Evolutionary conservation across 768 basidiomycete species (phyloP).

Genomic region (Filobasidium floriforme): DNA sequence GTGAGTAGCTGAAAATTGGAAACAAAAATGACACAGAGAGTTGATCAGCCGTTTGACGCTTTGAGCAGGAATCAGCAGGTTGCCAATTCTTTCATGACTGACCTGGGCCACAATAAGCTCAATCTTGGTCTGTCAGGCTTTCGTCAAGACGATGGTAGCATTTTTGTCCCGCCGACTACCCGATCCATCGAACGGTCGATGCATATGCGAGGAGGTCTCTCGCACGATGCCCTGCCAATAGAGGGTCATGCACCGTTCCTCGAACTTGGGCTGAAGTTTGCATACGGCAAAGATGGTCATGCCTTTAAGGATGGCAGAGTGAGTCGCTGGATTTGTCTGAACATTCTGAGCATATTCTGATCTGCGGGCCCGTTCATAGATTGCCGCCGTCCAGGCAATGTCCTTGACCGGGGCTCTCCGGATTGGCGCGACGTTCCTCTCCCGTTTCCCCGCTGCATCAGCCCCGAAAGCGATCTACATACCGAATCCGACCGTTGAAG

Average conservation of each 20-base stretch:
- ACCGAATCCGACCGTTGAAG: slow-evolving; percentile 37
- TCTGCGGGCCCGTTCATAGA: slow-evolving; percentile 22
- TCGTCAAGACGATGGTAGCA: slow-evolving; percentile 38
- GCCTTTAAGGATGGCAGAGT: slow-evolving; percentile 33
- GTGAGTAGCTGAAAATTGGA: background rate
- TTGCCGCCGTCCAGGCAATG: slow-evolving; percentile 34
- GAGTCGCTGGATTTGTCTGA: slow-evolving; percentile 45
- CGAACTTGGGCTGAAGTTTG: slow-evolving; percentile 31
- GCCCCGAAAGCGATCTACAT: slow-evolving; percentile 30
- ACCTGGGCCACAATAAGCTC: slow-evolving; percentile 28
- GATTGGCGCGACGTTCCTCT: slow-evolving; percentile 38
- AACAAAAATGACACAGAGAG: background rate
- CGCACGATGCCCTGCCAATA: slow-evolving; percentile 34
- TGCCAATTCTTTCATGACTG: slow-evolving; percentile 26
- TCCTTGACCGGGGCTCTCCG: slow-evolving; percentile 37
- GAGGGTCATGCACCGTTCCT: slow-evolving; percentile 38
- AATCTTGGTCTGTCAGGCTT: slow-evolving; percentile 41
- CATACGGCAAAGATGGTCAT: slow-evolving; percentile 36
- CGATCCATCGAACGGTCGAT: slow-evolving; percentile 36
- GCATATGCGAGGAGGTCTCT: slow-evolving; percentile 25
- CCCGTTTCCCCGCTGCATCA: slow-evolving; percentile 28
- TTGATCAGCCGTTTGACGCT: background rate
- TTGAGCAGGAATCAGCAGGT: slow-evolving; percentile 27
- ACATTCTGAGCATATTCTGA: background rate
- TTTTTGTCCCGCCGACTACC: slow-evolving; percentile 43